Conservation (phyloP, 192 early-diverging fungal genomes). For the Gryganskiella cystojenkinii region DNA sequence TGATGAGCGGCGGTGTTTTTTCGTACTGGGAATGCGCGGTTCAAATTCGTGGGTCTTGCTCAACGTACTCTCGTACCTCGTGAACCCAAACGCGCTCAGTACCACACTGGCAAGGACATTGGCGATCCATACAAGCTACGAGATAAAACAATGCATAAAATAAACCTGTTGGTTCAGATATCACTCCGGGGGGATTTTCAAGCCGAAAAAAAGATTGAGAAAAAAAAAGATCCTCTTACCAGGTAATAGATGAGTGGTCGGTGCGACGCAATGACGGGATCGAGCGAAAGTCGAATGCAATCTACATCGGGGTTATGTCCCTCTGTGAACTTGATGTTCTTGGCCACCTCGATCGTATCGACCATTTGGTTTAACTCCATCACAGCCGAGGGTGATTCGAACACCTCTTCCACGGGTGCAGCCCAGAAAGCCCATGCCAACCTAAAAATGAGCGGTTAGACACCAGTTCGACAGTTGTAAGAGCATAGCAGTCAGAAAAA, state of each 20-base stretch:
- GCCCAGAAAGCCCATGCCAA: conserved; percentile 64
- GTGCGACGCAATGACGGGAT: conserved; percentile 62
- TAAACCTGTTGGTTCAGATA: neutral
- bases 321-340: conserved; percentile 52
- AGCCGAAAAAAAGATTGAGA: conserved; percentile 1
- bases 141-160: neutral
- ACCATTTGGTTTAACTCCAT: conserved; percentile 56
- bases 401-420: conserved; percentile 36
- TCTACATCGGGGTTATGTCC: conserved; percentile 53
- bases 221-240: conserved; percentile 15
- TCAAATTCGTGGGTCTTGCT: neutral
- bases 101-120: conserved; percentile 14
- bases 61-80: conserved; percentile 7
- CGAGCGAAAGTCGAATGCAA: conserved; percentile 67
- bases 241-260: conserved; percentile 66
- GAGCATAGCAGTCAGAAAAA: too few relatives aligned
- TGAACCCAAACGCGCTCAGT: conserved; percentile 19
- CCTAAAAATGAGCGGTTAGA: conserved; percentile 30
- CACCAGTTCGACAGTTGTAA: neutral
- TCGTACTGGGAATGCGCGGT: neutral
- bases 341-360: conserved; percentile 30
- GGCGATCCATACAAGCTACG: conserved; percentile 13
- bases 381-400: conserved; percentile 15
- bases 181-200: neutral
- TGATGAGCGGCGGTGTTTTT: neutral